Conservation (phyloP, 108 stramenopile species). For the Cyclotella kingstonii region DNA sequence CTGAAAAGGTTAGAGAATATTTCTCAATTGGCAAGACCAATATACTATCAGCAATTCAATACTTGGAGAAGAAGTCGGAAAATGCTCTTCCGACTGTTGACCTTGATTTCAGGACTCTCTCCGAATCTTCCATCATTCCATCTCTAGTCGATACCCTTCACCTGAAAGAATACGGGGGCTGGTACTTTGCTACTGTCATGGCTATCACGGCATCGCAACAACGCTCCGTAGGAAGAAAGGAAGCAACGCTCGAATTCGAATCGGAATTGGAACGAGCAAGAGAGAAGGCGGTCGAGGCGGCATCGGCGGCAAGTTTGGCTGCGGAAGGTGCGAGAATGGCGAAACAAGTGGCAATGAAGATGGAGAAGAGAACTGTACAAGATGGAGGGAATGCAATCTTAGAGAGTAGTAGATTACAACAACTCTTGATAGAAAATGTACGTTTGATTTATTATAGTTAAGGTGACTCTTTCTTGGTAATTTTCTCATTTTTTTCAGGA, state of each 20-base stretch:
- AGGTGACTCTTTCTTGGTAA: too few species aligned
- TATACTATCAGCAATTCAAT: constrained; percentile 10
- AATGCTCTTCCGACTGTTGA: not conserved
- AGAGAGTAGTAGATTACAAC: constrained; percentile 20
- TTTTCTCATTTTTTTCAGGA: too few species aligned
- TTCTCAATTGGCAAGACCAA: constrained; percentile 26
- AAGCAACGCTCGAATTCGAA: constrained; percentile 21
- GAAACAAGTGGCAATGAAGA: constrained; percentile 29
- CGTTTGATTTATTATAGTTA: constrained; percentile 8
- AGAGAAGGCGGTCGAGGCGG: constrained; percentile 38
- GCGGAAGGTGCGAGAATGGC: constrained; percentile 42
- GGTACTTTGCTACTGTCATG: constrained; percentile 34
- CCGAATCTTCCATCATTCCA: constrained; percentile 7
- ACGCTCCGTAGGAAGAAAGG: constrained; percentile 29
- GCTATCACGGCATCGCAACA: constrained; percentile 35
- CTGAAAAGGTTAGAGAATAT: constrained; percentile 16
- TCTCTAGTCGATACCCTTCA: constrained; percentile 35
- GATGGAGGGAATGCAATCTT: constrained; percentile 19
- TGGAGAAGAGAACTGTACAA: constrained; percentile 18
- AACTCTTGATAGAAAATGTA: constrained; percentile 25
- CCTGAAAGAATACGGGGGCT: constrained; percentile 39
- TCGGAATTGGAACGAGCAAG: constrained; percentile 20
- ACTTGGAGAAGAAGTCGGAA: not conserved
- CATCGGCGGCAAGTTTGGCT: constrained; percentile 29
- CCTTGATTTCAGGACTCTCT: constrained; percentile 1